These are phyloP conservation scores for Thyridium curvatum DNA, from an alignment of 2,329 filamentous ascomycete species.

Conservation along the genomic window DNA sequence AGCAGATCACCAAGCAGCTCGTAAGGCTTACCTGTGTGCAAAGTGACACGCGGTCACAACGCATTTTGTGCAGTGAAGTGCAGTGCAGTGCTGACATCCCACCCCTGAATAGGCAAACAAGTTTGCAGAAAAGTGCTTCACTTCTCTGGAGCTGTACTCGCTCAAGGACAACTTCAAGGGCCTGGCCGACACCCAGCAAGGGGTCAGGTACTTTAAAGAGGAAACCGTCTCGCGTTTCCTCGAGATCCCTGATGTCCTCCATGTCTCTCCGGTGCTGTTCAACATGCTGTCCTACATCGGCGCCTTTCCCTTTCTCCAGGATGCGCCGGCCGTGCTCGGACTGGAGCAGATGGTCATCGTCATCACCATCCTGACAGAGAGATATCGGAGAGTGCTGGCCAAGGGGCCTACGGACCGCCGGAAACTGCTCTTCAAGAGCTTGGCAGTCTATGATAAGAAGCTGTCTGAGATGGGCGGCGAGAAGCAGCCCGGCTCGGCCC, in stretches of 20 bases:
- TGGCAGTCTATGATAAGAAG: conserved; percentile 65
- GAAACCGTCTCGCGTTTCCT: conserved; percentile 66
- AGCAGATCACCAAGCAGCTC: conserved; percentile 44
- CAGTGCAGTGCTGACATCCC: conserved; percentile 3
- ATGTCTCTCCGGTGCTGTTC: conserved; percentile 62
- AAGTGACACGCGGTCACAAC: not conserved
- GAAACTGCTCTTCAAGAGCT: conserved; percentile 62
- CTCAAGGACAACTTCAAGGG: conserved; percentile 67
- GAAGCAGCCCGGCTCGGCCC: conserved; percentile 4
- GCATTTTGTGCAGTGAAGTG: not conserved
- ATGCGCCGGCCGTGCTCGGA: conserved; percentile 64
- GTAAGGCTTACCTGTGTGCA: conserved; percentile 19
- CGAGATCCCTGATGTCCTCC: conserved; percentile 64
- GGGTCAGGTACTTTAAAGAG: conserved; percentile 61
- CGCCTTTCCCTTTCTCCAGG: conserved; percentile 66
- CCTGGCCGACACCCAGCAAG: conserved; percentile 58
- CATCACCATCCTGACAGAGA: conserved; percentile 64
- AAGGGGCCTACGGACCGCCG: conserved; percentile 50
- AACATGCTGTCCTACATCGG: conserved; percentile 67
- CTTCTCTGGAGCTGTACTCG: conserved; percentile 64
- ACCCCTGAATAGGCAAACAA: conserved; percentile 40
- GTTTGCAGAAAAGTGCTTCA: conserved; percentile 67
- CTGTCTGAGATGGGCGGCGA: conserved; percentile 27
- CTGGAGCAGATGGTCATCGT: conserved; percentile 67
- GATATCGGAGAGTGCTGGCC: conserved; percentile 58